These are phyloP conservation scores for Luffa aegyptiaca DNA, from an alignment of 306 rosid genomes.

Conservation along the genomic window DNA sequence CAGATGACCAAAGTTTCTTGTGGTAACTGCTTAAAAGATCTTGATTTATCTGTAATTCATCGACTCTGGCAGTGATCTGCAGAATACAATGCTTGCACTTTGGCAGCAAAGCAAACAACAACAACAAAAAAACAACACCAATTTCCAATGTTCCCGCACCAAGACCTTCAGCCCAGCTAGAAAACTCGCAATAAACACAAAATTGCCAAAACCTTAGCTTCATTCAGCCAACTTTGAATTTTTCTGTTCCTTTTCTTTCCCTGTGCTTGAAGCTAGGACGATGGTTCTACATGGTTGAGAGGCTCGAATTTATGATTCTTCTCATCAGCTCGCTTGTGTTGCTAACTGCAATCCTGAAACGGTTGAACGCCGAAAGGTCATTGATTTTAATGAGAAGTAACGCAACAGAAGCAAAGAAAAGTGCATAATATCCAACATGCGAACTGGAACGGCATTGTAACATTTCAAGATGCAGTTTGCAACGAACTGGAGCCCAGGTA, in stretches of 20 bases:
- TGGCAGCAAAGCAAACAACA: neutral
- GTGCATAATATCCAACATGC: neutral
- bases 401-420: neutral
- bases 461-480: neutral
- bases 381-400: neutral
- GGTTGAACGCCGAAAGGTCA: neutral
- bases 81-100: neutral
- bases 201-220: neutral
- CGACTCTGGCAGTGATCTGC: neutral
- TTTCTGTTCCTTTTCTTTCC: neutral
- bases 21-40: neutral
- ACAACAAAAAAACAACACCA: neutral
- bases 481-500: neutral
- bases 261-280: neutral
- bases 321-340: neutral
- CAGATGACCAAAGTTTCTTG: neutral
- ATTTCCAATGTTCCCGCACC: neutral
- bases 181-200: slow-evolving; percentile 9
- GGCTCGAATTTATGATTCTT: neutral
- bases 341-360: slow-evolving; percentile 5
- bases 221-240: neutral
- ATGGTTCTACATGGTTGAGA: neutral
- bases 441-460: neutral
- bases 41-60: slow-evolving; percentile 4
- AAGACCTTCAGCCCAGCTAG: neutral